A percentile compares a stretch with the other conserved stretches of the same genome.
These are phyloP conservation scores for Aegilops bicornis DNA, from an alignment of 176 grass and related monocot species.

Conservation along the genomic window DNA sequence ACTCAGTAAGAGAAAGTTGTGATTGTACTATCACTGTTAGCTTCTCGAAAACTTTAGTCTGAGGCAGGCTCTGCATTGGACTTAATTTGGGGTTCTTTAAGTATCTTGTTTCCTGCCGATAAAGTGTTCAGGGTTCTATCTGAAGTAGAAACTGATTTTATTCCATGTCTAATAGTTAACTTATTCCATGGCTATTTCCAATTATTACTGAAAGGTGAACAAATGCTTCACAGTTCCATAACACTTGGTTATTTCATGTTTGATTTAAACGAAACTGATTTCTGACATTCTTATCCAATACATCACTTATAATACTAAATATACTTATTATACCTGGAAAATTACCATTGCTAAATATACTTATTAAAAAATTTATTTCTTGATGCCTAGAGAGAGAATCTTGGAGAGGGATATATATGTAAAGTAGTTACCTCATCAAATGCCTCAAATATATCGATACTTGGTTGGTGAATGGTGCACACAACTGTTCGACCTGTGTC, in stretches of 20 bases:
- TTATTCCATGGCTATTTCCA: background rate
- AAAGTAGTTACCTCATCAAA: constrained; percentile 65
- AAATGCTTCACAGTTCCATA: background rate
- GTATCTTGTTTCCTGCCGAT: background rate
- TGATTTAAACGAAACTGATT: background rate
- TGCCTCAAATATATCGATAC: constrained; percentile 78
- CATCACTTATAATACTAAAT: background rate
- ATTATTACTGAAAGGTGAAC: too few relatives aligned
- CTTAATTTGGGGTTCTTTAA: background rate
- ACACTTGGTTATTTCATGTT: background rate
- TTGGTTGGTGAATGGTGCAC: constrained; percentile 83
- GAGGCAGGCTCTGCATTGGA: background rate
- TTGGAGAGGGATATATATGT: background rate
- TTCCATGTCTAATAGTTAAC: background rate
- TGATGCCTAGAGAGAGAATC: background rate
- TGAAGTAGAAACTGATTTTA: background rate
- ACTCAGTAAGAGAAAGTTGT: too few relatives aligned
- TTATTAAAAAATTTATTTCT: background rate
- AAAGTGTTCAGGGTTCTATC: background rate
- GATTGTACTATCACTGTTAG: background rate
- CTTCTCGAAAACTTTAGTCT: background rate
- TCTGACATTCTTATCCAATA: background rate
- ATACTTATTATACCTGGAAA: background rate
- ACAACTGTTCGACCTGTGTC: constrained; percentile 77
- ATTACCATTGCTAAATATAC: too few relatives aligned